Conservation (phyloP, 805 yeast species). For the Ogataea kodamae region DNA sequence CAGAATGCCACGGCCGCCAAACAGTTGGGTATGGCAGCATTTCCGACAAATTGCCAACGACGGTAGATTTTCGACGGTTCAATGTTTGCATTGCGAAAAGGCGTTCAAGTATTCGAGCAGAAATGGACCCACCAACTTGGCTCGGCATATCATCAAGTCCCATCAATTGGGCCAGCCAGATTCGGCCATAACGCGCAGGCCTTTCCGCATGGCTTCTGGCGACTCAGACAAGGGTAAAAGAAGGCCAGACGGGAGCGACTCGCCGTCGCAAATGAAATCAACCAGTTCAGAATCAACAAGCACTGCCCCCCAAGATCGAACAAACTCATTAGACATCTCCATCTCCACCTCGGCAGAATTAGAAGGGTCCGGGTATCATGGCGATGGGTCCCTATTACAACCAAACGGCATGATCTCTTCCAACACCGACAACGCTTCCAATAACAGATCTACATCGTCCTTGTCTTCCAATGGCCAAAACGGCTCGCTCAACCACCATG, state of each 20-base stretch:
- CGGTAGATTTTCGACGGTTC: constrained; percentile 24
- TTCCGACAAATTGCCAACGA: constrained; percentile 27
- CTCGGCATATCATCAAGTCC: constrained; percentile 30
- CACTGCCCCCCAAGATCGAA: constrained; percentile 10
- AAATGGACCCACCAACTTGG: constrained; percentile 36
- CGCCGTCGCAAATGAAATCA: constrained; percentile 11
- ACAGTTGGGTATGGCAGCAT: constrained; percentile 37
- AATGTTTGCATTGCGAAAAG: constrained; percentile 30
- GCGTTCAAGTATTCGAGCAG: constrained; percentile 31
- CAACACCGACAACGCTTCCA: constrained; percentile 5
- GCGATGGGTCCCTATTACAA: constrained; percentile 13
- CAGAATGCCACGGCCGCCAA: constrained; percentile 35
- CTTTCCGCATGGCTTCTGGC: constrained; percentile 19
- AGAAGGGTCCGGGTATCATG: constrained; percentile 10
- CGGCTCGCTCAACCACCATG: constrained; percentile 14
- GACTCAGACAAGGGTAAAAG: constrained; percentile 2
- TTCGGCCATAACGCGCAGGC: constrained; percentile 28
- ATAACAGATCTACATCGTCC: constrained; percentile 12
- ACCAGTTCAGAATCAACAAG: constrained; percentile 12
- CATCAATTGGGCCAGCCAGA: constrained; percentile 29
- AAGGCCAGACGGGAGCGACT: constrained; percentile 1
- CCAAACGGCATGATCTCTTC: constrained; percentile 17
- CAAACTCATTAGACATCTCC: constrained; percentile 13
- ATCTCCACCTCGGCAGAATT: constrained; percentile 12
- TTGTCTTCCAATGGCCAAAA: constrained; percentile 15